Evolutionary conservation across 495 filamentous ascomycete species (phyloP), one percentile per base, ranked within the genome.

Genomic region (Immersiella caudata): DNA sequence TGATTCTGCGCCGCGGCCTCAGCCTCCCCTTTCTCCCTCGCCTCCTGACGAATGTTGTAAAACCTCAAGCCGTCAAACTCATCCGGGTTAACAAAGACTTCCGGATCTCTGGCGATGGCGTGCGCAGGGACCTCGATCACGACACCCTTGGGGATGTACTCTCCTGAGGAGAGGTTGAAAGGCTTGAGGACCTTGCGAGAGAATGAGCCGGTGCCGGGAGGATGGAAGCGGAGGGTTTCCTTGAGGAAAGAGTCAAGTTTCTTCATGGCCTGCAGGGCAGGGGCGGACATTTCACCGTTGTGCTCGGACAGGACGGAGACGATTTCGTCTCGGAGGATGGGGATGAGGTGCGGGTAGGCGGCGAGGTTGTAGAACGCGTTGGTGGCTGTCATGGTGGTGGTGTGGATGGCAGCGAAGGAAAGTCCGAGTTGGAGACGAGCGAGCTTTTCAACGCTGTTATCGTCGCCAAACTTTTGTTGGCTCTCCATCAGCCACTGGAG

Each of bases 251-350:
- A 74, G 66, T 79, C 77, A 26, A 78, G 46, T 49, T 75, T 78
- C 62, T 76, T 77, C 76, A 78, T 78, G 66, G 65, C 56, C 18
- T 77, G 75, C 7, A 79, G 65, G 7, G 73, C 76, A 0, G 58
- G 18, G 24, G 66, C 70, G 35, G 70, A 73, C 55, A 77, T 81
- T 12, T 63, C 64, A 57, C 71, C 74, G 56, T 70, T 50, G 63
- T 77, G 65, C 20, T 68, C 72, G 0, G 72, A 67, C 0, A 80
- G 70, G 9, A 76, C 73, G 6, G 63, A n/a, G 11, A 59, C 54
- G 35, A 88, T 78, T 69, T 91, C 89, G 33, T 84, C 79, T 4
- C 86, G 79, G 0, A 90, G 74, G 16, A 75, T 75, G 4, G 79
- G 65, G 11, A 85, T 68, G 66, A 80, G 79, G 54, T 84, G 76